These are phyloP conservation scores for Botrytis fabae DNA, from an alignment of 2,329 filamentous ascomycete species.

Conservation along the genomic window DNA sequence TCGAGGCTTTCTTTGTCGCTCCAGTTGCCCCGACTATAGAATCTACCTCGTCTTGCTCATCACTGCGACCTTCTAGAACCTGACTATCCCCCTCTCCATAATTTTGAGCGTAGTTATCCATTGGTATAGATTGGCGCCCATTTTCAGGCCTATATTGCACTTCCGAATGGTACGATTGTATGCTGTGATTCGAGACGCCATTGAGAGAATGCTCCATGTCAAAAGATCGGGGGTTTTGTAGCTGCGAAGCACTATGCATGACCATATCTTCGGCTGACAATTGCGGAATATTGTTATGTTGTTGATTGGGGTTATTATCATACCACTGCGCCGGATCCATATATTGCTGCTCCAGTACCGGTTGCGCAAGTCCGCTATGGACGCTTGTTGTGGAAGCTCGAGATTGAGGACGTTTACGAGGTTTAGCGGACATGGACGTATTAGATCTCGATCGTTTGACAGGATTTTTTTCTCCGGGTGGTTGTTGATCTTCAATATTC, in stretches of 20 bases:
- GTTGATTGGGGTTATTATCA: slow-evolving; percentile 36
- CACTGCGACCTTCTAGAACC: slow-evolving; percentile 55
- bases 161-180: slow-evolving; percentile 48
- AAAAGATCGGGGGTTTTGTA: slow-evolving; percentile 53
- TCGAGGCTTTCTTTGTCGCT: slow-evolving; percentile 57
- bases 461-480: slow-evolving; percentile 41
- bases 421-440: slow-evolving; percentile 46
- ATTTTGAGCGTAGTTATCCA: slow-evolving; percentile 55
- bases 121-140: slow-evolving; percentile 53
- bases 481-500: slow-evolving; percentile 35
- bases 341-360: slow-evolving; percentile 39
- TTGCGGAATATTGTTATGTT: slow-evolving; percentile 37
- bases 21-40: slow-evolving; percentile 48
- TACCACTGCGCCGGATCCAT: slow-evolving; percentile 39
- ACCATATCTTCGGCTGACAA: slow-evolving; percentile 62
- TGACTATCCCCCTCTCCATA: slow-evolving; percentile 61
- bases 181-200: slow-evolving; percentile 46
- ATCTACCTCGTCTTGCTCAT: slow-evolving; percentile 59
- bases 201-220: slow-evolving; percentile 53
- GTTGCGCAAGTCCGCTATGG: slow-evolving; percentile 41
- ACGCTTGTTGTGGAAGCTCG: slow-evolving; percentile 51
- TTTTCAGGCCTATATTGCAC: slow-evolving; percentile 41
- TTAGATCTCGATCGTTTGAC: slow-evolving; percentile 48
- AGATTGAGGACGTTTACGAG: slow-evolving; percentile 47
- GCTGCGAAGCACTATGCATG: slow-evolving; percentile 56